phyloP scores from a whole-genome alignment of 257 asterid genomes.

The Apocynum venetum region DNA sequence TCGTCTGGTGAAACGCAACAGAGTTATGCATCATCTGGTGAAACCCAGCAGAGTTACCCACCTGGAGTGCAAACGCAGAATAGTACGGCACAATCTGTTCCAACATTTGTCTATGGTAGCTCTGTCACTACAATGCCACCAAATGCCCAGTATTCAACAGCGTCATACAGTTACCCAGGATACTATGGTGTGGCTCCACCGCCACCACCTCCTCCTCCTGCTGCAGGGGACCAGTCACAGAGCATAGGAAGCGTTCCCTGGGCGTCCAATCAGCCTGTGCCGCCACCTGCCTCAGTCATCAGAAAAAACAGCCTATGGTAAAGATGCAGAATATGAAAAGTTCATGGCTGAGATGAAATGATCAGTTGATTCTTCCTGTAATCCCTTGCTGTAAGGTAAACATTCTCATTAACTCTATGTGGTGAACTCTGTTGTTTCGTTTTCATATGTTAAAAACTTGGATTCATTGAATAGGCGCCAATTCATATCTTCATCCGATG shows the following conservation, averaged over 20 bases:
- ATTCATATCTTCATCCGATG: background rate
- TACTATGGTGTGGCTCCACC: slow-evolving; percentile 54
- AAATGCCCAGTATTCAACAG: slow-evolving; percentile 51
- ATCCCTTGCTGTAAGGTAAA: slow-evolving; percentile 34
- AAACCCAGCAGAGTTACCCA: slow-evolving; percentile 68
- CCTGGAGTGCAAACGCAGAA: slow-evolving; percentile 71
- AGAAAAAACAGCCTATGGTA: slow-evolving; percentile 46
- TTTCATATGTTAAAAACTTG: background rate
- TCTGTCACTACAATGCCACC: slow-evolving; percentile 54
- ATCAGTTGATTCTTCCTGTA: slow-evolving; percentile 13
- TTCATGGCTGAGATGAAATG: slow-evolving; percentile 94
- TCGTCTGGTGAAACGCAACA: slow-evolving; percentile 61
- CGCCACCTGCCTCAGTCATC: slow-evolving; percentile 57
- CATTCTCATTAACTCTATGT: background rate
- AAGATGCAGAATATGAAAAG: slow-evolving; percentile 85
- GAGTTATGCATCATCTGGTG: slow-evolving; percentile 54
- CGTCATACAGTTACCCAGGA: slow-evolving; percentile 61
- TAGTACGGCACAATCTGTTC: slow-evolving; percentile 47
- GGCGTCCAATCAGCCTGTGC: slow-evolving; percentile 65
- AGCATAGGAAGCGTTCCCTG: slow-evolving; percentile 67
- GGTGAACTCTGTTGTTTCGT: background rate
- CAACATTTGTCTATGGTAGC: slow-evolving; percentile 54
- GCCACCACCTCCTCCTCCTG: slow-evolving; percentile 52
- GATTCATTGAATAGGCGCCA: background rate
- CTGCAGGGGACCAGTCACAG: slow-evolving; percentile 51